Conservation (phyloP, 345 rosid species). For the Dimocarpus longan region DNA sequence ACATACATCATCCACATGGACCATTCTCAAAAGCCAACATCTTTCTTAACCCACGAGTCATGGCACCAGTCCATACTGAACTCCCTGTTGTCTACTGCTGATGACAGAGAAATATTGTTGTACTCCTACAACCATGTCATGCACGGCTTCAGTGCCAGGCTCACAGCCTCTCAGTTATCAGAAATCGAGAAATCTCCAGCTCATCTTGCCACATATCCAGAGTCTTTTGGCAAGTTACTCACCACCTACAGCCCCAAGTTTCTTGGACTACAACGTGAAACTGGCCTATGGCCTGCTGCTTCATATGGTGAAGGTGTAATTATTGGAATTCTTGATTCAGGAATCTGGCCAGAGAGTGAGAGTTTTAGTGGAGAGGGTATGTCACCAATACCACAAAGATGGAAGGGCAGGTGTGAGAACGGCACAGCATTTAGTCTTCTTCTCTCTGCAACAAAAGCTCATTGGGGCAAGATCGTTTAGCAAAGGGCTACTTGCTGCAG, state of each 20-base stretch:
- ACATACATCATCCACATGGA: slow-evolving; percentile 42
- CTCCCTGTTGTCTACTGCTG: slow-evolving; percentile 9
- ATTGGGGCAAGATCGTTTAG: slow-evolving; percentile 36
- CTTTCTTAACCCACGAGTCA: slow-evolving; percentile 30
- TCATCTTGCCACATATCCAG: slow-evolving; percentile 35
- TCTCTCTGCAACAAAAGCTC: slow-evolving; percentile 35
- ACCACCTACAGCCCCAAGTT: slow-evolving; percentile 42
- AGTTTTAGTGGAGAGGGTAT: slow-evolving; percentile 34
- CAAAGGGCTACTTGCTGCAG: slow-evolving; percentile 31
- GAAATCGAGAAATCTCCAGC: slow-evolving; percentile 41
- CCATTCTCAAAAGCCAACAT: slow-evolving; percentile 32
- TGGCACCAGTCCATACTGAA: slow-evolving; percentile 31
- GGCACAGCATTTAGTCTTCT: slow-evolving; percentile 21
- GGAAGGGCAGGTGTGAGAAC: slow-evolving; percentile 41
- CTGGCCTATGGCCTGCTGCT: slow-evolving; percentile 32
- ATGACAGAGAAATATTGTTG: slow-evolving; percentile 22
- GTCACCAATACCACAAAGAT: slow-evolving; percentile 21
- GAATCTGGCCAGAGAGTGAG: slow-evolving; percentile 36
- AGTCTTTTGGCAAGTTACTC: slow-evolving; percentile 40
- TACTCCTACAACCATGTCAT: slow-evolving; percentile 42
- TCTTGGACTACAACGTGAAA: slow-evolving; percentile 29
- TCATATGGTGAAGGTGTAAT: slow-evolving; percentile 31
- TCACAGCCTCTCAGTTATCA: slow-evolving; percentile 36
- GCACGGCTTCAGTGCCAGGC: slow-evolving; percentile 50
- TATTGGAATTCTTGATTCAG: slow-evolving; percentile 38